phyloP scores from a whole-genome alignment of 768 basidiomycete species.

The Boletus patriciae region DNA sequence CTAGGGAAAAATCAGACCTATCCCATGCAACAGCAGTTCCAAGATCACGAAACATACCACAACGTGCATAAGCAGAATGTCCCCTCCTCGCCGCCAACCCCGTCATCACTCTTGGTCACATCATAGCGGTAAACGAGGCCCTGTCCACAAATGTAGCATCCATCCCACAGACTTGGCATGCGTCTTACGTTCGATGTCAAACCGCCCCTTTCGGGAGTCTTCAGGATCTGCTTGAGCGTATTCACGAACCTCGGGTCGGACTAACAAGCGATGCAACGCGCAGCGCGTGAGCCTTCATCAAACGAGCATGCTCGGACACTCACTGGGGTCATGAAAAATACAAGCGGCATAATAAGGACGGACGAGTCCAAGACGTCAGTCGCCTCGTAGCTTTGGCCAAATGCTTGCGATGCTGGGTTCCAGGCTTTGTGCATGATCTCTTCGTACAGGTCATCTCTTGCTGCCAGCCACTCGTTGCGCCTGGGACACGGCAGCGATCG shows the following conservation, averaged over 20 bases:
- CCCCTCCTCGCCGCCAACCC: slow-evolving; percentile 94
- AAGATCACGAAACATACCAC: slow-evolving; percentile 46
- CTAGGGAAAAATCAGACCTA: slow-evolving; percentile 34
- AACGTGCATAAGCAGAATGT: slow-evolving; percentile 89
- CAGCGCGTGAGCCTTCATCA: background rate
- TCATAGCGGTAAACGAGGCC: slow-evolving; percentile 91
- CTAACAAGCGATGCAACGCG: slow-evolving; percentile 34
- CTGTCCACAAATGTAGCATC: slow-evolving; percentile 37
- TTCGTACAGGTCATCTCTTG: slow-evolving; percentile 86
- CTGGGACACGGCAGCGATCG: slow-evolving; percentile 85
- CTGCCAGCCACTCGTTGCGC: slow-evolving; percentile 65
- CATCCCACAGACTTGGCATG: background rate
- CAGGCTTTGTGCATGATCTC: slow-evolving; percentile 90
- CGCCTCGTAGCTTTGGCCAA: slow-evolving; percentile 91
- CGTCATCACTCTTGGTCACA: slow-evolving; percentile 80
- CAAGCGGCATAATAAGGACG: slow-evolving; percentile 88
- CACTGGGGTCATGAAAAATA: slow-evolving; percentile 86
- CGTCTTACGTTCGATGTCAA: slow-evolving; percentile 74
- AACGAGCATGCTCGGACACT: slow-evolving; percentile 25
- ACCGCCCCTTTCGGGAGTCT: slow-evolving; percentile 86
- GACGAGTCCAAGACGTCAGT: slow-evolving; percentile 80
- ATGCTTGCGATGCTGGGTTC: slow-evolving; percentile 67
- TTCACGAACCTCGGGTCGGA: slow-evolving; percentile 86
- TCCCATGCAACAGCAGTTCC: background rate
- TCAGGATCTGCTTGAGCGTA: slow-evolving; percentile 82